Base-by-base conservation (phyloP, 805 yeast species). In the Sungouiella blattae region DNA sequence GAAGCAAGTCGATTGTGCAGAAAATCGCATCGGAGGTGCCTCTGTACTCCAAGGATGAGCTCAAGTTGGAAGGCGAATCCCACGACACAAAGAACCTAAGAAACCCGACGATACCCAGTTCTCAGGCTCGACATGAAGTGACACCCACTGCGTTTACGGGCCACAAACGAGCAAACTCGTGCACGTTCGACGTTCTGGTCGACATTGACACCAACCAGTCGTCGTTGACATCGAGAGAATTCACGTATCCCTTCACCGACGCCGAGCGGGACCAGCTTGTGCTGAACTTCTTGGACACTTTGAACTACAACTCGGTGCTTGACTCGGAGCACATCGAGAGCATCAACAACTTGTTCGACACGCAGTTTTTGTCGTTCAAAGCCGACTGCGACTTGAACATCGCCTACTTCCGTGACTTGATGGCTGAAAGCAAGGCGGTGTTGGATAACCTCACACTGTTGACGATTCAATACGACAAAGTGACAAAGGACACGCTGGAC, bases 1-100 rank as follows among this genome's bases (percentile, higher is more conserved):
- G 87, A 50, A 69, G 80, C 36, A 71, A 74, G 40, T 80, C 88
- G 2, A 72, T 80, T 41, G 87, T 81, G 1, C 77, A 77, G 33
- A 58, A 64, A 20, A 78, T 81, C 30, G 87, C 87, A 0, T 56
- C 69, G 28, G 75, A 71, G 23, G 66, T 70, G 7, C 79, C 80
- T 14, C 25, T 52, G 2, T 58, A 59, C 14, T 43, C 55, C 2
- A 65, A 67, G 17, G 60, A 55, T 21, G 41, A 53, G 25, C 36
- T 50, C 22, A 37, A 39, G 25, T 47, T 52, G 7, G 58, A 41
- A 21, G 26, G 33, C 17, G 50, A 47, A 26, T 35, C 42, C 28
- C 35, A 12, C 5, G 51, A 45, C n/a, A 41, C 50, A 13, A 47
- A 39, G 15, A 36, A 26, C 27, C 25, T 43, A 27, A 47, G 35